Base-by-base conservation (phyloP, 2,329 filamentous ascomycete species). In the Parastagonospora nodorum region DNA sequence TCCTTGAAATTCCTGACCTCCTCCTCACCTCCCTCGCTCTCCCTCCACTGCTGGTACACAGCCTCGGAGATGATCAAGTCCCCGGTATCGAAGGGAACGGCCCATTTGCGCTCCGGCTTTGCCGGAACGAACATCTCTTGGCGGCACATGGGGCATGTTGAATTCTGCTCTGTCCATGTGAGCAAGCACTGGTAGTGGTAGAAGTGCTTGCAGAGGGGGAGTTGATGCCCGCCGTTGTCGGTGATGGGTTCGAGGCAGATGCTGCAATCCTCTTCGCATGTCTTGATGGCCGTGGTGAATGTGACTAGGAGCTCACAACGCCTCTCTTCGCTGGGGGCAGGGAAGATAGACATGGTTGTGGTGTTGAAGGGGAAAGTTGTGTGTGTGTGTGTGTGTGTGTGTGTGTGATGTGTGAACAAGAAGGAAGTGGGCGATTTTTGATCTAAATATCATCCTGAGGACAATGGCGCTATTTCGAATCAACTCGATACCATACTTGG, bases 191-290 rank as follows among this genome's bases (percentile, higher is more conserved):
- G 5, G n/a, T 29, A 8, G 39, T 47, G 48, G 27, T 27, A 30
- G 12, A 29, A 8, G 42, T 44, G 19, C 19, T 14, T 19, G 31
- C 28, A 8, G 32, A 14, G 30, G 19, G 15, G 15, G 32, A n/a
- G 32, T 31, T 38, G 24, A 24, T 28, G 19, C 15, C 32, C n/a
- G 36, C 14, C 16, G 5, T 19, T n/a, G 37, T 15, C 14, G 8
- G 19, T 3, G 35, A 50, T 28, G 19, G 29, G 2, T 19, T 50
- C 42, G 36, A 50, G 47, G 30, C 47, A 50, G 47, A 50, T 50
- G 16, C 16, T 8, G 42, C 47, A 50, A 8, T 37, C 35, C 9
- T 16, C 14, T 16, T 15, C 35, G 35, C 19, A 24, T 24, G 5
- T 24, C 19, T 24, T 24, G 19, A 5, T 3, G 19, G 5, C 5